These are phyloP conservation scores for Starmera caribaea DNA, from an alignment of 805 yeast genomes.

Conservation along the genomic window DNA sequence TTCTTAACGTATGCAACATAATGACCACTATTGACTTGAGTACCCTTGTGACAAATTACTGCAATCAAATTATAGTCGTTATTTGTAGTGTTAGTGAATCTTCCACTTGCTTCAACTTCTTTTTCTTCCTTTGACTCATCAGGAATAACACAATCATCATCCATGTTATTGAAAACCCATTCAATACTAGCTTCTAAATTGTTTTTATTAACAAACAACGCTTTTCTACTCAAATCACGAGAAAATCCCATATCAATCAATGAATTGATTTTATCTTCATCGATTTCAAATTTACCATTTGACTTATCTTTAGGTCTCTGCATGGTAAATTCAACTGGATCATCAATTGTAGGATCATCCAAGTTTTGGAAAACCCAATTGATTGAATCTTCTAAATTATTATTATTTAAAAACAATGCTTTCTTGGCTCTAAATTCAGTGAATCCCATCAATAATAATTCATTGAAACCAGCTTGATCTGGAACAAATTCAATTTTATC, in stretches of 20 bases:
- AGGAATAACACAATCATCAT: constrained; percentile 52
- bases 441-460: constrained; percentile 81
- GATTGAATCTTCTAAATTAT: constrained; percentile 61
- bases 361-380: constrained; percentile 85
- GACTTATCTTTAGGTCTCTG: constrained; percentile 2
- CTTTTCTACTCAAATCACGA: constrained; percentile 55
- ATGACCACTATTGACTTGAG: constrained; percentile 82
- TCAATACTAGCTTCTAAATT: constrained; percentile 76
- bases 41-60: constrained; percentile 78
- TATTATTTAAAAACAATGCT: constrained; percentile 64
- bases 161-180: constrained; percentile 81
- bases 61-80: constrained; percentile 41
- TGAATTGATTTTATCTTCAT: constrained; percentile 32
- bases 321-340: constrained; percentile 17
- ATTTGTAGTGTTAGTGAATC: constrained; percentile 8
- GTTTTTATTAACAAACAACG: constrained; percentile 47
- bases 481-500: constrained; percentile 40
- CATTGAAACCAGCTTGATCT: constrained; percentile 41
- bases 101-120: constrained; percentile 4
- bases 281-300: constrained; percentile 13
- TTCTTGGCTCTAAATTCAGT: constrained; percentile 51
- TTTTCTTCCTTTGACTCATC: constrained; percentile 1
- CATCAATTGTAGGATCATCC: constrained; percentile 77
- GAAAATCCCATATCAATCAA: constrained; percentile 75
- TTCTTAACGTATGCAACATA: constrained; percentile 67